Evolutionary conservation across 2,329 filamentous ascomycete genomes (phyloP), one percentile per base, ranked within the genome.

Genomic region (Aspergillus sojae): DNA sequence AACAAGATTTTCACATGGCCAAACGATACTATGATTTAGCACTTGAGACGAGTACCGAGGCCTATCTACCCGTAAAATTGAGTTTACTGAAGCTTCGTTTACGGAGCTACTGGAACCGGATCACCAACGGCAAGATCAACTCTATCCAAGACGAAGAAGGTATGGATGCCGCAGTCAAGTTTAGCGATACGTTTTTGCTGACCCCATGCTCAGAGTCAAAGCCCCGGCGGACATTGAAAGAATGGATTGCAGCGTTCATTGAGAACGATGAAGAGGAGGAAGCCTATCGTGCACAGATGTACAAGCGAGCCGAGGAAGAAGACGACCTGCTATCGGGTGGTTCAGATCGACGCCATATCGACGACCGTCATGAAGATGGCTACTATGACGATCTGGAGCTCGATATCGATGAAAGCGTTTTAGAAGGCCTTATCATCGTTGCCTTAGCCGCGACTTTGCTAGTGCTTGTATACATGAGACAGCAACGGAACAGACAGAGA

Each of bases 1-100:
- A 91, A 60, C 95, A 99, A 75, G 95, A 99, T 75, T 99, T 96
- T 76, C 95, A 99, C 74, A 88, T 99, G 62, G 95, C 96, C 2
- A 99, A 99, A 80, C 85, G 95, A 60, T 97, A 94, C 79, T 99
- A 99, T 74, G 95, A 99, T 72, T 86, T 95, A 65, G 94, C 95
- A 1, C 82, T 97, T 34, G 92, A 94, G 73, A 94, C 94, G 0
- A 99, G 97, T 71, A 86, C 89, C 56, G 96, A 99, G 78, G 94
- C 95, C 0, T 98, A 98, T 75, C 84, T 98, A 0, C 95, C 95
- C 0, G 95, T 98, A 4, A 93, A 93, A 12, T 81, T 99, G 34
- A 94, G 93, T 67, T 81, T 99, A 56, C 83, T 96, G 66, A 97
- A 97, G 77, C 83, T 99, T 63, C 85, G 94, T 12, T 81, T 91